Conservation (phyloP, 164 flowering plant species). For the Sedum album region DNA sequence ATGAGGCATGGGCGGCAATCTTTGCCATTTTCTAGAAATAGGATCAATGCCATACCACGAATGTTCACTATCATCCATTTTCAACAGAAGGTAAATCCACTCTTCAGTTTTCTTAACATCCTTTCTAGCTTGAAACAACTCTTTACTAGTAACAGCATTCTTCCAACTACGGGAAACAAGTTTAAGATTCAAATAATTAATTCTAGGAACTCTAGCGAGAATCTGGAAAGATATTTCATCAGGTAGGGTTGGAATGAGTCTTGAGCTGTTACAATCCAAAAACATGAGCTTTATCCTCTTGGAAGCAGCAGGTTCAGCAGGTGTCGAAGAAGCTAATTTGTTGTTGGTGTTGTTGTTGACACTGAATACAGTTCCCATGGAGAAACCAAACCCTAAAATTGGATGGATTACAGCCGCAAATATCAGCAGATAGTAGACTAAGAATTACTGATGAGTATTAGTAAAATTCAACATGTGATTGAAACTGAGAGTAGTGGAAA, state of each 20-base stretch:
- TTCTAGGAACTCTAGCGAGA: conserved; percentile 70
- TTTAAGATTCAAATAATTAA: conserved; percentile 35
- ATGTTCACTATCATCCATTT: conserved; percentile 45
- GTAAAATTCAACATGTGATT: too few species aligned
- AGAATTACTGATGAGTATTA: too few species aligned
- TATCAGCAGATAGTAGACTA: too few species aligned
- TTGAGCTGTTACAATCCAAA: conserved; percentile 27
- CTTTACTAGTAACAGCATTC: conserved; percentile 38
- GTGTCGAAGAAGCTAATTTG: not conserved
- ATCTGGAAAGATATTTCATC: conserved; percentile 81
- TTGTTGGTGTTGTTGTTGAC: not conserved
- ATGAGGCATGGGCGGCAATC: conserved; percentile 69
- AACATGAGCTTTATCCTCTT: conserved; percentile 57
- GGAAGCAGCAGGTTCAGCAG: conserved; percentile 14
- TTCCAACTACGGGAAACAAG: conserved; percentile 71
- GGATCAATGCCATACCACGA: conserved; percentile 77
- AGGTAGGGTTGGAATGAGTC: conserved; percentile 76
- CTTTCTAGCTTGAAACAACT: conserved; percentile 49
- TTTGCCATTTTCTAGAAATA: conserved; percentile 50
- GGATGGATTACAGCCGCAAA: too few species aligned
- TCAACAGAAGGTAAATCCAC: conserved; percentile 67
- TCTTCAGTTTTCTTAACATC: conserved; percentile 68
- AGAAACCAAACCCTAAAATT: not conserved
- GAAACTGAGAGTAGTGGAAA: too few species aligned
- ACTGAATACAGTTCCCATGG: not conserved